Percentiles rank a stretch among this genome's conserved stretches.
These are phyloP conservation scores for Perkinsus marinus DNA, from an alignment of 169 alveolate genomes.

Conservation along the genomic window DNA sequence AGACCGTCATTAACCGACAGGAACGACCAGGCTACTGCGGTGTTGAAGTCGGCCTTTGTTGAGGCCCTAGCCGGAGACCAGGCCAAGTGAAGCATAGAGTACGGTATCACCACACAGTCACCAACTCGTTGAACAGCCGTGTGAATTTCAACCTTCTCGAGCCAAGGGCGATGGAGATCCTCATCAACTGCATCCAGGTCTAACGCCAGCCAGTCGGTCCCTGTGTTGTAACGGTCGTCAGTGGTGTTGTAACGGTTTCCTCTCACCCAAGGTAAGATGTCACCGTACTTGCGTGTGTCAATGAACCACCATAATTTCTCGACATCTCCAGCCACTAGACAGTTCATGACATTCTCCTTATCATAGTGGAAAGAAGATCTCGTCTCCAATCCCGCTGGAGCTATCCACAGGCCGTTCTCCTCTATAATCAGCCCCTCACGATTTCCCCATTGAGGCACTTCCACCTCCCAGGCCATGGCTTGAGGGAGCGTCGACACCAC, in stretches of 20 bases:
- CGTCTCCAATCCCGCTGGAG: neutral
- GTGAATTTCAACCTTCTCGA: neutral
- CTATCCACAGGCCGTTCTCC: neutral
- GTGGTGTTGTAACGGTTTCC: neutral
- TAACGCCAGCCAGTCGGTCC: neutral
- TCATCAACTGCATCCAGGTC: neutral
- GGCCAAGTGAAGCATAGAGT: neutral
- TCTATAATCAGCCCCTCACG: neutral
- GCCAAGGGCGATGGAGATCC: neutral
- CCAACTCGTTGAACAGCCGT: neutral
- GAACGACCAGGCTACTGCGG: neutral
- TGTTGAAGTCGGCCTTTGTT: neutral
- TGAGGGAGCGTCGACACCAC: neutral
- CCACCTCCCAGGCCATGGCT: neutral
- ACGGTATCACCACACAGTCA: neutral
- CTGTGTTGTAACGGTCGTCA: neutral
- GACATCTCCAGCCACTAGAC: neutral
- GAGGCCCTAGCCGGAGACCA: neutral
- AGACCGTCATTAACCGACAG: neutral
- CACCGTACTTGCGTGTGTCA: neutral
- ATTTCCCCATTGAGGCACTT: neutral
- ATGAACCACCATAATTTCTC: neutral
- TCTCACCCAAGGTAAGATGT: neutral
- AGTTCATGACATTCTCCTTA: neutral
- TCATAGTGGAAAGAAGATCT: neutral